These are phyloP conservation scores for Stenocarpella maydis DNA, from an alignment of 2,329 filamentous ascomycete species.

Conservation along the genomic window DNA sequence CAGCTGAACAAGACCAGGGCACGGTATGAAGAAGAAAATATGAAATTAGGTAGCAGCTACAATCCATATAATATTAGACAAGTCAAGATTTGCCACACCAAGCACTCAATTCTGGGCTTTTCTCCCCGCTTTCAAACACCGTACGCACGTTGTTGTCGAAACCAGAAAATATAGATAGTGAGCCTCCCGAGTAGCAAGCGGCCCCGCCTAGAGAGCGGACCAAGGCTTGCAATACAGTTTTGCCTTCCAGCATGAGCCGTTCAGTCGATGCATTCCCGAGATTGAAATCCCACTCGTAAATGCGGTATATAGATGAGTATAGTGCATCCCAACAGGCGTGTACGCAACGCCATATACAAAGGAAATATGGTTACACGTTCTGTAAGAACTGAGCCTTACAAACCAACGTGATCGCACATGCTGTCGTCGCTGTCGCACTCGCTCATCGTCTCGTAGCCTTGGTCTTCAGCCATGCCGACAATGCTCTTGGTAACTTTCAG, in stretches of 20 bases:
- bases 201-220: no score
- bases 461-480: slow-evolving; percentile 67
- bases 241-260: slow-evolving; percentile 19
- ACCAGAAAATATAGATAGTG: background rate
- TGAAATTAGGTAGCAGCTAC: slow-evolving; percentile 19
- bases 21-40: slow-evolving; percentile 1
- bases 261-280: slow-evolving; percentile 8
- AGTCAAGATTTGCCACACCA: background rate
- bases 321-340: slow-evolving; percentile 20
- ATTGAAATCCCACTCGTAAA: slow-evolving; percentile 5
- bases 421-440: slow-evolving; percentile 52
- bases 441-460: slow-evolving; percentile 67
- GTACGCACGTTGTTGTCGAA: slow-evolving; percentile 16
- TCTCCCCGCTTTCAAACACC: slow-evolving; percentile 13
- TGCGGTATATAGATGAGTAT: slow-evolving; percentile 30
- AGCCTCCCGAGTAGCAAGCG: background rate
- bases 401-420: slow-evolving; percentile 22
- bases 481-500: slow-evolving; percentile 63
- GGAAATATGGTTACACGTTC: background rate
- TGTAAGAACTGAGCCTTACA: background rate
- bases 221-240: slow-evolving; percentile 19
- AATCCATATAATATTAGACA: slow-evolving; percentile 1
- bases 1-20: background rate
- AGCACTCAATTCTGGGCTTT: slow-evolving; percentile 3
- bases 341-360: slow-evolving; percentile 1